phyloP scores from a whole-genome alignment of 2,329 filamentous ascomycete genomes.

The Arthrinium puccinioides region DNA sequence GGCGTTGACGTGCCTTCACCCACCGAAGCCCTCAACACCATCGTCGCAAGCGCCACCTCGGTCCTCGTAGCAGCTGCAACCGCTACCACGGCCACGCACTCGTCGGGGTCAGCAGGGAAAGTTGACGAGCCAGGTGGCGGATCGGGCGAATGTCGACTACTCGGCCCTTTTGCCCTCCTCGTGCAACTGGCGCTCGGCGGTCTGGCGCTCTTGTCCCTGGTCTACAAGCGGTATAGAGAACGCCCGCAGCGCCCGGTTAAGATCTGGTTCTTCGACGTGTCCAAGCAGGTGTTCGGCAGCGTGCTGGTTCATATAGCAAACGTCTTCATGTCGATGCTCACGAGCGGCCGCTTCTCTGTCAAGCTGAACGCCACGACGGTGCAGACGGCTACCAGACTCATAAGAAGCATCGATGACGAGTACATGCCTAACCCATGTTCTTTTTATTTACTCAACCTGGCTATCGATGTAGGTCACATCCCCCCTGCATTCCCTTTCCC shows the following conservation, averaged over 20 bases:
- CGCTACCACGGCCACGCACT: conserved; percentile 11
- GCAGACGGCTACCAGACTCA: conserved; percentile 25
- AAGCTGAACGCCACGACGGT: conserved; percentile 42
- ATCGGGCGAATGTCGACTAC: conserved; percentile 73
- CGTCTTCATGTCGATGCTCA: conserved; percentile 93
- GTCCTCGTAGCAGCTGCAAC: conserved; percentile 7
- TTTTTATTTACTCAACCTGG: conserved; percentile 90
- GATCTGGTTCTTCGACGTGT: conserved; percentile 97
- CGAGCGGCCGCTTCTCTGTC: conserved; percentile 73
- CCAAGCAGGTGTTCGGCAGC: conserved; percentile 94
- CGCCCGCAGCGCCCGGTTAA: conserved; percentile 85
- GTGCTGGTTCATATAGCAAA: conserved; percentile 88
- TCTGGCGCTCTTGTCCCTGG: conserved; percentile 76
- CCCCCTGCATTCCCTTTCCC: conserved; percentile 1
- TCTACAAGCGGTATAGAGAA: conserved; percentile 91
- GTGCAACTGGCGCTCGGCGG: conserved; percentile 82
- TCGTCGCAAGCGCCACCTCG: conserved; percentile 11
- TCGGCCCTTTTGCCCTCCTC: conserved; percentile 85
- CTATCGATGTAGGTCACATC: conserved; percentile 72
- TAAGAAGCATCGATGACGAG: conserved; percentile 38
- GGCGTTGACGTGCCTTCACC: not conserved
- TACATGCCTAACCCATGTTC: conserved; percentile 89
- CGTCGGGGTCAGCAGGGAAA: conserved; percentile 14
- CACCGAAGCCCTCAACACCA: conserved; percentile 3
- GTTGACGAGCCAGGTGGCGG: conserved; percentile 32